phyloP scores from a whole-genome alignment of 176 grass and related monocot genomes.

The Hordeum marinum region DNA sequence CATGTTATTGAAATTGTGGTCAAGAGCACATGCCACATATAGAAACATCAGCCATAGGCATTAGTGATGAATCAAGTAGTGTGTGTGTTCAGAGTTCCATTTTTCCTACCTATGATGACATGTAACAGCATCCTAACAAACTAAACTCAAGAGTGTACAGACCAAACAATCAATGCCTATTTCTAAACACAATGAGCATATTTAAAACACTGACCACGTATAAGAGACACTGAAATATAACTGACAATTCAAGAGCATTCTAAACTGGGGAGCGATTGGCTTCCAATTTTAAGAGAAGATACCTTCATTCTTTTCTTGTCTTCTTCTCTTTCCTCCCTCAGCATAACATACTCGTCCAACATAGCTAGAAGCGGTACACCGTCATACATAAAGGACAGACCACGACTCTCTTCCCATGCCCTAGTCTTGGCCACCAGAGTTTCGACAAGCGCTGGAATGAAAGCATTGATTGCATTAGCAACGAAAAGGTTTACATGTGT shows the following conservation, averaged over 20 bases:
- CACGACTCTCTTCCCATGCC: conserved; percentile 79
- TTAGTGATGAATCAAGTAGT: neutral
- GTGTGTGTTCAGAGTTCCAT: neutral
- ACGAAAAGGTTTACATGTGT: neutral
- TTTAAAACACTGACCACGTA: neutral
- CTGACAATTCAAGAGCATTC: neutral
- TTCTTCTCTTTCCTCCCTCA: conserved; percentile 97
- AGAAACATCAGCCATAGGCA: neutral
- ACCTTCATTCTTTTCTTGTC: conserved; percentile 91
- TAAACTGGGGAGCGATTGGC: neutral
- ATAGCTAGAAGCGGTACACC: conserved; percentile 94
- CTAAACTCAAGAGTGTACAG: neutral
- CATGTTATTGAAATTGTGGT: neutral
- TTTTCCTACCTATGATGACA: neutral
- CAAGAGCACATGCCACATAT: neutral
- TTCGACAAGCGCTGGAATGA: conserved; percentile 83
- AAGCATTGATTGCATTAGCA: conserved; percentile 29
- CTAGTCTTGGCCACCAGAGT: conserved; percentile 86
- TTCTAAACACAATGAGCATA: neutral
- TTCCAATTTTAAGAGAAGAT: conserved; percentile 14
- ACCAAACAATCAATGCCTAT: neutral
- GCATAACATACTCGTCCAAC: conserved; percentile 97
- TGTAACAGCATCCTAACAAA: neutral
- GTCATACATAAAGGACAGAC: conserved; percentile 87
- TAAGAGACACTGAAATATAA: neutral